phyloP scores from a whole-genome alignment of 176 grass and related monocot genomes.

The Musa acuminata region DNA sequence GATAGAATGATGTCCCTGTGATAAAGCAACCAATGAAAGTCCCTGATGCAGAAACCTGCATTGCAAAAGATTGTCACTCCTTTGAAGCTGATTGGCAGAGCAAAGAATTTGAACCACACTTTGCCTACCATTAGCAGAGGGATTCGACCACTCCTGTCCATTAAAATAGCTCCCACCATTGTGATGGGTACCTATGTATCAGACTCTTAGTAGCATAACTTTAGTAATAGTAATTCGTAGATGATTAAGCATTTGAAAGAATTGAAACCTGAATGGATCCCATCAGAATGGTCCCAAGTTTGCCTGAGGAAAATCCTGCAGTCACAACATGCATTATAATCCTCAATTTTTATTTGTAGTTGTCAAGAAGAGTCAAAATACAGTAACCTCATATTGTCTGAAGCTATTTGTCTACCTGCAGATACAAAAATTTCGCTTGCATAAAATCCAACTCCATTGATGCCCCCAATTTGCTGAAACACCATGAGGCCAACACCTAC shows the following conservation, averaged over 20 bases:
- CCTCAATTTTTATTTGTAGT: not conserved
- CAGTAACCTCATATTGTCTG: no score
- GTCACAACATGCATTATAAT: not conserved
- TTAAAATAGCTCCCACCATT: constrained; percentile 52
- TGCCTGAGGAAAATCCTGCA: constrained; percentile 49
- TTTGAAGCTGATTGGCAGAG: not conserved
- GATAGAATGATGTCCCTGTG: constrained; percentile 55
- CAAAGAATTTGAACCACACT: not conserved
- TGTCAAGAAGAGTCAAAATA: no score
- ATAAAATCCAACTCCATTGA: constrained; percentile 62
- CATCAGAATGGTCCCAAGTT: constrained; percentile 52
- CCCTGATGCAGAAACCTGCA: constrained; percentile 63
- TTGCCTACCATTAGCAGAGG: constrained; percentile 63
- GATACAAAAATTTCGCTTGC: constrained; percentile 58
- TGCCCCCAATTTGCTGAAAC: constrained; percentile 55
- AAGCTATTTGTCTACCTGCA: constrained; percentile 32
- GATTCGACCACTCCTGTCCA: constrained; percentile 70
- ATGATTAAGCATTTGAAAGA: constrained; percentile 12
- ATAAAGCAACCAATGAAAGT: constrained; percentile 59
- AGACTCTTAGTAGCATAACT: constrained; percentile 22
- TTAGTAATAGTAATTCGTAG: constrained; percentile 27
- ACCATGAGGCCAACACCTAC: constrained; percentile 58
- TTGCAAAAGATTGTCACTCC: constrained; percentile 3
- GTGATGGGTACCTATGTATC: constrained; percentile 57
- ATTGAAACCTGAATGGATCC: constrained; percentile 35